Percentiles rank a stretch among this genome's conserved stretches.
phyloP scores from a whole-genome alignment of 2,329 filamentous ascomycete species.

The Colletotrichum echinochloae region DNA sequence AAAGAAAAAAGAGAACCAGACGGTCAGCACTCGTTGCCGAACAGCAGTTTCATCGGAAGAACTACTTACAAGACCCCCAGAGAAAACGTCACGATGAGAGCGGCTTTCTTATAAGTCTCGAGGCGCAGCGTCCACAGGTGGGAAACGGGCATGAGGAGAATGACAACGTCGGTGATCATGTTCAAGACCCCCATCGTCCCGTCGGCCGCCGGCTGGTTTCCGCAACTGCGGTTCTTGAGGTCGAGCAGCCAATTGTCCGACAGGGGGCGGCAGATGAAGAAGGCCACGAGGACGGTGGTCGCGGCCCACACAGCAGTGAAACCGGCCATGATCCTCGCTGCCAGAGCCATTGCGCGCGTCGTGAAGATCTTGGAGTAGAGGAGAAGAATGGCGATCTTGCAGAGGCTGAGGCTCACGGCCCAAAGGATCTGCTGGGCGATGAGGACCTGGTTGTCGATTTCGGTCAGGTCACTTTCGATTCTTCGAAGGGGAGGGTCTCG shows the following conservation, averaged over 20 bases:
- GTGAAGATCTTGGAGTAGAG: conserved; percentile 48
- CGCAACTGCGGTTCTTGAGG: conserved; percentile 42
- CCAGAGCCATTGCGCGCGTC: conserved; percentile 44
- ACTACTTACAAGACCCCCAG: conserved; percentile 50
- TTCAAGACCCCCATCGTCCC: conserved; percentile 46
- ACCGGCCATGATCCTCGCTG: conserved; percentile 44
- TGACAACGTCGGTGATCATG: conserved; percentile 44
- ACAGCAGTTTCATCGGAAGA: no score
- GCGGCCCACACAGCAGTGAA: conserved; percentile 46
- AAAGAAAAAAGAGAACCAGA: no score
- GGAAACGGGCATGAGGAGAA: conserved; percentile 44
- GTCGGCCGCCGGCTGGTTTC: conserved; percentile 46
- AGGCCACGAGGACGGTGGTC: conserved; percentile 47
- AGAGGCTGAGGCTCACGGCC: conserved; percentile 47
- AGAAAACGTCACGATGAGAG: conserved; percentile 48
- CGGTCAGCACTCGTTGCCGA: background rate
- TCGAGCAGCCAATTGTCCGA: conserved; percentile 50
- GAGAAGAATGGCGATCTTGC: conserved; percentile 48
- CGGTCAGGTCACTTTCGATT: background rate
- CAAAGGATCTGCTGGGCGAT: conserved; percentile 48
- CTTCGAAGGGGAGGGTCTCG: no score
- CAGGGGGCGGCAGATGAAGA: conserved; percentile 53
- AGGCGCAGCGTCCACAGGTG: conserved; percentile 47
- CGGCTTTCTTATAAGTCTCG: conserved; percentile 47
- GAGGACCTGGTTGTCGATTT: conserved; percentile 32